phyloP scores from a whole-genome alignment of 176 grass and related monocot genomes.

The Triticum urartu region DNA sequence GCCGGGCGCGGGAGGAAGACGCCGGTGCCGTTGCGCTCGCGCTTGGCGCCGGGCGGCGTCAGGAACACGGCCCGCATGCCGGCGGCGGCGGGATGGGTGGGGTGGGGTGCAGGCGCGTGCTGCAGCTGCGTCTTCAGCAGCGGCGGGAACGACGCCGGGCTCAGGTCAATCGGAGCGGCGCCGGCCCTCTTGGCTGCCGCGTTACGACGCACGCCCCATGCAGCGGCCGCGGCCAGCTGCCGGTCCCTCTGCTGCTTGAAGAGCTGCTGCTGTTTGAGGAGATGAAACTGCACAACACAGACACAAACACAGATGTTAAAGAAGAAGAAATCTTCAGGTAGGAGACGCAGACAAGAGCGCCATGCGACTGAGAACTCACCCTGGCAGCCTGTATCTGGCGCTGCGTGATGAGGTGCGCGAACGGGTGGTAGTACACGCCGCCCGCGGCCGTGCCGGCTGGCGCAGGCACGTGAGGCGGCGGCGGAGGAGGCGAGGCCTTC shows the following conservation, averaged over 20 bases:
- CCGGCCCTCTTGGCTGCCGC: neutral
- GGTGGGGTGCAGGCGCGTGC: neutral
- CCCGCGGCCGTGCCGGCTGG: neutral
- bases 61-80: slow-evolving; percentile 80
- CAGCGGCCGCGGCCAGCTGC: slow-evolving; percentile 35
- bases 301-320: neutral
- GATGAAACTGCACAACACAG: slow-evolving; percentile 46
- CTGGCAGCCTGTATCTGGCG: slow-evolving; percentile 73
- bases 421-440: slow-evolving; percentile 39
- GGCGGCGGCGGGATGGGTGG: neutral
- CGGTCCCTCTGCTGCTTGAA: slow-evolving; percentile 59
- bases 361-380: slow-evolving; percentile 23
- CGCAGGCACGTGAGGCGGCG: slow-evolving; percentile 10
- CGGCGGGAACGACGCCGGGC: slow-evolving; percentile 49
- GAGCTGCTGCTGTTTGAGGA: slow-evolving; percentile 77
- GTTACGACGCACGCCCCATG: slow-evolving; percentile 2
- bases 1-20: slow-evolving; percentile 66
- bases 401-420: slow-evolving; percentile 44
- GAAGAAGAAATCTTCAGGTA: neutral
- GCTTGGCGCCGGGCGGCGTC: slow-evolving; percentile 34
- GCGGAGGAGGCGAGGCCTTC: slow-evolving; percentile 20
- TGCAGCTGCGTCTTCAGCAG: slow-evolving; percentile 45
- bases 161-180: slow-evolving; percentile 30
- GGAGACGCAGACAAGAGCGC: neutral
- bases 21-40: slow-evolving; percentile 79